These are phyloP conservation scores for Plasmodium reichenowi DNA, from an alignment of 169 alveolate genomes.

Conservation along the genomic window DNA sequence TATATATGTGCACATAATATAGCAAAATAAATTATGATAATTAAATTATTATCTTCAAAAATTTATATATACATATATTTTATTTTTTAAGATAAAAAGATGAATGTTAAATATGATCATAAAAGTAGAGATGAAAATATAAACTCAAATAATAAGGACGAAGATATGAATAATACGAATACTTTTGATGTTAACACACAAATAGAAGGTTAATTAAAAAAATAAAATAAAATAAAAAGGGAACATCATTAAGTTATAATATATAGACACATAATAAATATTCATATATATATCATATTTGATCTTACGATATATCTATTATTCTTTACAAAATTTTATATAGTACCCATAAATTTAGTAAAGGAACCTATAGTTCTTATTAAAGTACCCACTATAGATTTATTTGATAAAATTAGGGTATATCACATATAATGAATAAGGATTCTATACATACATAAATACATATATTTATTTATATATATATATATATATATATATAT, in stretches of 20 bases:
- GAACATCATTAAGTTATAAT: no score
- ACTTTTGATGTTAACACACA: constrained; percentile 46
- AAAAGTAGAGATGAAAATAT: not conserved
- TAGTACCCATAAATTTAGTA: constrained; percentile 21
- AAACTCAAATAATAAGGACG: not conserved
- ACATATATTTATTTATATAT: not conserved
- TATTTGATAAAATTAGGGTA: constrained; percentile 38
- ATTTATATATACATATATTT: constrained; percentile 3
- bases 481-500: not conserved
- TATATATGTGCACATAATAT: no score
- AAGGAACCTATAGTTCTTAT: constrained; percentile 48
- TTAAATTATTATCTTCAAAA: not conserved
- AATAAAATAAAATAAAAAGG: no score
- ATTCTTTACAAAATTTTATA: not conserved
- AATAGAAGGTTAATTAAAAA: constrained; percentile 32
- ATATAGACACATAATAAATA: no score
- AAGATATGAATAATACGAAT: not conserved
- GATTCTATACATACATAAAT: not conserved
- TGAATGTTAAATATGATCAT: constrained; percentile 47
- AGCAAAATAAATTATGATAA: not conserved
- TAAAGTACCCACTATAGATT: constrained; percentile 35
- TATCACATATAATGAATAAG: not conserved
- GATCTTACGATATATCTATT: not conserved
- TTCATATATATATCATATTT: not conserved
- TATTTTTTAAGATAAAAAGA: constrained; percentile 6